phyloP scores from a whole-genome alignment of 129 eudicot species.

The carrot (Daucus carota) region DNA sequence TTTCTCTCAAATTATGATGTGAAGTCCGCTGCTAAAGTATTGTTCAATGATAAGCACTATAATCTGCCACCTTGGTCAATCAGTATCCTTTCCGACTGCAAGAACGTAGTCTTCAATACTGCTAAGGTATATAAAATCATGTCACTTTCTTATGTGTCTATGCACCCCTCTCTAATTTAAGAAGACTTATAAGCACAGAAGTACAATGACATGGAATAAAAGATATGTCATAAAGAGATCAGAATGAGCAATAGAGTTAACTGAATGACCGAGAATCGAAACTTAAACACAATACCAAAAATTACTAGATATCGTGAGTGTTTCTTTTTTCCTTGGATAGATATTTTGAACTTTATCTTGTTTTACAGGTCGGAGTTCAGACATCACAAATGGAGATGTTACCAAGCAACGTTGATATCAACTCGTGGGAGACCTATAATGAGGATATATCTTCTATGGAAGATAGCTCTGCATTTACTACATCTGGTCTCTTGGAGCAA shows the following conservation, averaged over 20 bases:
- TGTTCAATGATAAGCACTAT: constrained; percentile 70
- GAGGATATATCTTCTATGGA: constrained; percentile 67
- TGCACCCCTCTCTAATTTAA: neutral
- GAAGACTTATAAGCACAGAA: neutral
- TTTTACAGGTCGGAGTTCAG: constrained; percentile 76
- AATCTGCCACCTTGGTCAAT: constrained; percentile 89
- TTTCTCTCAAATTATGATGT: constrained; percentile 77
- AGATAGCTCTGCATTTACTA: constrained; percentile 44
- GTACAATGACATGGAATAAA: neutral
- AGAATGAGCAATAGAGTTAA: neutral
- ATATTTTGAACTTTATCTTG: neutral
- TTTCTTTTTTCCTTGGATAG: neutral
- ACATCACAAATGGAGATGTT: constrained; percentile 74
- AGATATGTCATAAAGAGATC: neutral
- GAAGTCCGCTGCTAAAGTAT: constrained; percentile 43
- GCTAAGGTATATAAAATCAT: constrained; percentile 62
- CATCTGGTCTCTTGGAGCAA: constrained; percentile 79
- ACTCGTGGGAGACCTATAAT: constrained; percentile 73
- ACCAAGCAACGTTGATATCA: constrained; percentile 41
- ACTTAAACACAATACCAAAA: neutral
- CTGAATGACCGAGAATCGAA: neutral
- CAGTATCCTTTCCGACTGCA: constrained; percentile 92
- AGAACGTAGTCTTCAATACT: constrained; percentile 65
- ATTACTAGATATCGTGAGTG: neutral
- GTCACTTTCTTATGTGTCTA: neutral